Percentiles rank a stretch among this genome's conserved stretches.
Evolutionary conservation across 495 filamentous ascomycete species (phyloP).

Genomic region (Penicillium macrosclerotiorum): DNA sequence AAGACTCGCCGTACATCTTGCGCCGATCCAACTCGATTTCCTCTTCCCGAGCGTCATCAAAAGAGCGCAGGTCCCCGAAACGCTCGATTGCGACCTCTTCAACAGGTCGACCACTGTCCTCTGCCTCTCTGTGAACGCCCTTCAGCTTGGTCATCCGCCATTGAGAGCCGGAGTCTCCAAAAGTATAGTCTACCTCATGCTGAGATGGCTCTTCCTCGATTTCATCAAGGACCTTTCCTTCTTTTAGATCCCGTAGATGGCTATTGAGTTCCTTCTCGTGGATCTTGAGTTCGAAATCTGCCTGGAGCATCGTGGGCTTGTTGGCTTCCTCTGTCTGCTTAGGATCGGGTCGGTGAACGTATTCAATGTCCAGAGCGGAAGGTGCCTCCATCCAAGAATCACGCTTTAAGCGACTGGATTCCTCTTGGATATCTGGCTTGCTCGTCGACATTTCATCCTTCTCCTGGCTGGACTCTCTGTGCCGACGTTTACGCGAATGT

Average conservation of each 20-base stretch:
- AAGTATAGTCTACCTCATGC: slow-evolving; percentile 74
- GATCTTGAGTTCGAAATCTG: slow-evolving; percentile 72
- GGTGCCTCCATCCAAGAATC: slow-evolving; percentile 97
- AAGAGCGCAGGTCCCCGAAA: slow-evolving; percentile 77
- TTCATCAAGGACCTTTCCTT: slow-evolving; percentile 52
- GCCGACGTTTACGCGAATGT: slow-evolving; percentile 33
- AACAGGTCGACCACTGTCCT: slow-evolving; percentile 65
- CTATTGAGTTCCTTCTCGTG: slow-evolving; percentile 79
- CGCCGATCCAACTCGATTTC: slow-evolving; percentile 87
- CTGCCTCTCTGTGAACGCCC: slow-evolving; percentile 75
- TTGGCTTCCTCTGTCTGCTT: slow-evolving; percentile 32
- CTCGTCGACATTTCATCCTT: slow-evolving; percentile 21
- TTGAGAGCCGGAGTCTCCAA: slow-evolving; percentile 84
- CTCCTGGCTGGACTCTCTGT: slow-evolving; percentile 30
- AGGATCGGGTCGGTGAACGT: slow-evolving; percentile 65
- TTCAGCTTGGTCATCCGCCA: slow-evolving; percentile 97
- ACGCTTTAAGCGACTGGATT: slow-evolving; percentile 49
- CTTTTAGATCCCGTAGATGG: slow-evolving; percentile 62
- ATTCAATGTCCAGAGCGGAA: slow-evolving; percentile 77
- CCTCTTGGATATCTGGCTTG: slow-evolving; percentile 34
- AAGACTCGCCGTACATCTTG: slow-evolving; percentile 79
- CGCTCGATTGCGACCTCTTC: slow-evolving; percentile 81
- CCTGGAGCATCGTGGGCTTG: slow-evolving; percentile 52
- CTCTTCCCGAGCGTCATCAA: slow-evolving; percentile 94
- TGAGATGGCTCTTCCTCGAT: slow-evolving; percentile 51